Base-by-base conservation (phyloP, 441 rosid genomes). In the Pelargonium australe region DNA sequence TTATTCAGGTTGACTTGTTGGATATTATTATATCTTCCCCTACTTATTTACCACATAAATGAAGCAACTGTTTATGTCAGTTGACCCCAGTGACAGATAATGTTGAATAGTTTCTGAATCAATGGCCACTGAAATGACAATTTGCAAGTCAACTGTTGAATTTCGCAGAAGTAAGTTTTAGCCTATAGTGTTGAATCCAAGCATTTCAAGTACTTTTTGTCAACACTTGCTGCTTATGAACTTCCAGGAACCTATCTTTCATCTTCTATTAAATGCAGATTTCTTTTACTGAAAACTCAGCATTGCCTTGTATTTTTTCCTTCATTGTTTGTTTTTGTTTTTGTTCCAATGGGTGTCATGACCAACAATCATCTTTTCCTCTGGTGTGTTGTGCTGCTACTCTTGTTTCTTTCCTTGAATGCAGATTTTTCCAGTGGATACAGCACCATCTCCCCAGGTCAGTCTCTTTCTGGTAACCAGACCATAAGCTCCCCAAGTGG, bases 401-500 rank as follows among this genome's bases (percentile, higher is more conserved):
- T 55, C 5, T 16, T 55, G 61, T 55, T 17, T 17, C 9, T 55
- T 2, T 55, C 25, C 23, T 55, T n/a, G 25, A 20, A 55, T 55
- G 23, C 11, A 55, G 61, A 17, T 16, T 16, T 55, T 6, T 55
- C 8, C 23, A 0, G 19, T 16, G 25, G 61, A 55, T 55, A 20
- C 61, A 55, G 28, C 12, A 57, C 72, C 55, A 47, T 75, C 47
- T 63, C 66, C 0, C 45, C 76, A 2, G 69, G 74, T 13, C 76
- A 78, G 7, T 69, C 70, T 72, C 72, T 78, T 17, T 63, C 67
- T 0, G 67, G 76, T 9, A 78, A 78, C 47, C 63, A 67, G 58
- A 72, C 64, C 14, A 20, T 75, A 16, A 16, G 20, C 51, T 75
- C 77, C 6, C 11, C 28, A 4, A 68, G 70, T 14, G 76, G 76